phyloP scores from a whole-genome alignment of 2,329 filamentous ascomycete genomes.

The Byssochlamys sp. region DNA sequence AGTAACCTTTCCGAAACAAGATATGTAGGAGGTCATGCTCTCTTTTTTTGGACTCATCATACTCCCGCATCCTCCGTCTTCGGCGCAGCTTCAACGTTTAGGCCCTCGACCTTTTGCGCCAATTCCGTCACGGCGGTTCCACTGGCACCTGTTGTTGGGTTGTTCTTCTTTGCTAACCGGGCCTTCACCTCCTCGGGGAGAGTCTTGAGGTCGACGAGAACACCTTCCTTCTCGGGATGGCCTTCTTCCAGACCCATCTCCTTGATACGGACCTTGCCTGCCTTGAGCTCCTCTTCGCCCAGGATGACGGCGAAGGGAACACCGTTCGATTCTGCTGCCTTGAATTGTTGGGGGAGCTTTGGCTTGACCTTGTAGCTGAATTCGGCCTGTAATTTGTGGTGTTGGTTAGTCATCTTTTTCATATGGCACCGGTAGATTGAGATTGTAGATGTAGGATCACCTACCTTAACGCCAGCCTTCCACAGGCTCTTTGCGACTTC shows the following conservation, averaged over 20 bases:
- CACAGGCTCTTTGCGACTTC: conserved; percentile 65
- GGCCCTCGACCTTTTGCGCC: conserved; percentile 2
- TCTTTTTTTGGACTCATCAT: conserved; percentile 1
- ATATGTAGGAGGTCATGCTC: neutral
- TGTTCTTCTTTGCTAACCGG: conserved; percentile 5
- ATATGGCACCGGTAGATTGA: neutral
- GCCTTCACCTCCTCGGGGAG: conserved; percentile 12
- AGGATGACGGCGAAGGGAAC: conserved; percentile 82
- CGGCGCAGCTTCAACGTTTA: conserved; percentile 3
- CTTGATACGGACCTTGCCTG: conserved; percentile 81
- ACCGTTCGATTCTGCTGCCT: conserved; percentile 68
- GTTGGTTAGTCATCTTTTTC: conserved; percentile 11
- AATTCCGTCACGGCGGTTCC: conserved; percentile 1
- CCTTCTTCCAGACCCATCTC: conserved; percentile 68
- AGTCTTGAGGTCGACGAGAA: conserved; percentile 53
- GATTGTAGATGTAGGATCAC: conserved; percentile 5
- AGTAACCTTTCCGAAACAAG: neutral
- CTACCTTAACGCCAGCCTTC: conserved; percentile 75
- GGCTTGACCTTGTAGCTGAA: conserved; percentile 86
- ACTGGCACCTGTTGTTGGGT: neutral
- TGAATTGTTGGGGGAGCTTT: conserved; percentile 81
- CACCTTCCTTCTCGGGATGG: conserved; percentile 82
- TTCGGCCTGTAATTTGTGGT: conserved; percentile 51
- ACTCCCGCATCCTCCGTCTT: conserved; percentile 13
- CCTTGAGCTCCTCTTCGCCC: conserved; percentile 77